Evolutionary conservation across 495 filamentous ascomycete species (phyloP).

Genomic region (Tetracladium setigerum): DNA sequence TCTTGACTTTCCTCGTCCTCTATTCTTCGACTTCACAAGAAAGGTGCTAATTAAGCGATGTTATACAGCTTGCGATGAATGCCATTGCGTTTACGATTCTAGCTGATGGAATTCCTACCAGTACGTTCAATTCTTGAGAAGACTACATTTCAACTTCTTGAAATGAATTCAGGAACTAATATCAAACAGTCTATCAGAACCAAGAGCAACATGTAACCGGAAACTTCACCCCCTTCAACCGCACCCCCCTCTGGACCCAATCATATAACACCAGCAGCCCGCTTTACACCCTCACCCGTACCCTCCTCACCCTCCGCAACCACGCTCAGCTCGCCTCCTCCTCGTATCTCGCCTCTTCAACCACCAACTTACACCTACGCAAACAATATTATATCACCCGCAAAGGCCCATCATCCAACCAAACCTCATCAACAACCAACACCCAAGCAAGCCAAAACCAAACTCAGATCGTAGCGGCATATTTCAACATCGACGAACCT

Average conservation of each 20-base stretch:
- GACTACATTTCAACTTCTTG: slow-evolving; percentile 19
- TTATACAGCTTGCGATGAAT: slow-evolving; percentile 56
- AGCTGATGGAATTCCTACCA: slow-evolving; percentile 58
- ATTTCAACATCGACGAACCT: too few relatives aligned
- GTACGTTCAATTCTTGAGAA: slow-evolving; percentile 2
- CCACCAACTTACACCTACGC: too few relatives aligned
- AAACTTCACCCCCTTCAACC: slow-evolving; percentile 26
- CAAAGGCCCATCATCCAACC: slow-evolving; percentile 41
- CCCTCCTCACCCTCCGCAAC: slow-evolving; percentile 52
- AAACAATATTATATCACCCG: slow-evolving; percentile 20
- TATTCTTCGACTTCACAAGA: background rate
- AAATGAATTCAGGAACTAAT: slow-evolving; percentile 3
- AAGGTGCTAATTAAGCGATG: slow-evolving; percentile 15
- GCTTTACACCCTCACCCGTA: slow-evolving; percentile 30
- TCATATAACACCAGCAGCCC: slow-evolving; percentile 1
- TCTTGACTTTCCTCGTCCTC: background rate
- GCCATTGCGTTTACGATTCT: slow-evolving; percentile 66
- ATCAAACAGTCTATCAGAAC: slow-evolving; percentile 45
- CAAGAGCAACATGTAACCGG: slow-evolving; percentile 68
- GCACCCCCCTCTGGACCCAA: background rate
- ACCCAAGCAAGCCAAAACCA: too few relatives aligned
- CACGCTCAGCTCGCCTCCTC: slow-evolving; percentile 37
- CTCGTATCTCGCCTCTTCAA: slow-evolving; percentile 31
- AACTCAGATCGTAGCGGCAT: too few relatives aligned
- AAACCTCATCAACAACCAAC: slow-evolving; percentile 37